phyloP scores from a whole-genome alignment of 1,284 basidiomycete species.

The Crepidotus sp. region DNA sequence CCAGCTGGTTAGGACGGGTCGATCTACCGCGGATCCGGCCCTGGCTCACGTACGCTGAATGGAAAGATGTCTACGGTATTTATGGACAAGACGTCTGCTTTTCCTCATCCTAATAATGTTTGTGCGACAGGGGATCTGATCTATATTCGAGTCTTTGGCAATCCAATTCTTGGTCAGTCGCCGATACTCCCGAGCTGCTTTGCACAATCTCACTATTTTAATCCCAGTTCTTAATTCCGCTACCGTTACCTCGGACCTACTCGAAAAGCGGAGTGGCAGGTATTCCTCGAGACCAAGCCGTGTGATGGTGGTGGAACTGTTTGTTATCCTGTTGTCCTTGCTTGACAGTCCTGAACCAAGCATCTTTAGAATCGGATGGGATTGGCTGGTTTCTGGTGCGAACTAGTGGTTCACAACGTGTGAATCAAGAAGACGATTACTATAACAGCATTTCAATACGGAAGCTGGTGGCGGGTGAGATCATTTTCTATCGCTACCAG shows the following conservation, averaged over 20 bases:
- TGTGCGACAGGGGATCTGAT: constrained; percentile 36
- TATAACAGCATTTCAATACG: constrained; percentile 12
- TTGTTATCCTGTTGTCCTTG: constrained; percentile 14
- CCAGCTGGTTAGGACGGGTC: constrained; percentile 29
- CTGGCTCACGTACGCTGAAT: constrained; percentile 40
- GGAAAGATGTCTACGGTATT: constrained; percentile 38
- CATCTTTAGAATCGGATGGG: constrained; percentile 36
- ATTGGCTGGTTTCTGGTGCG: constrained; percentile 41
- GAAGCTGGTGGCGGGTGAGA: constrained; percentile 8
- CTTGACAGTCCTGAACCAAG: neutral
- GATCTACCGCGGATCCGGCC: constrained; percentile 32
- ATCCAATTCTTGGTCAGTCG: constrained; percentile 29
- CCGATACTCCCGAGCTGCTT: neutral
- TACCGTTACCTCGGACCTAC: constrained; percentile 32
- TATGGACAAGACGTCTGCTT: constrained; percentile 1
- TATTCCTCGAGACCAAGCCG: constrained; percentile 39
- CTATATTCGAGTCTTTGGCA: constrained; percentile 38
- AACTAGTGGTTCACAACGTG: constrained; percentile 21
- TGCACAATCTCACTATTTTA: neutral
- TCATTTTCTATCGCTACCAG: neutral
- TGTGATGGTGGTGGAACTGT: constrained; percentile 41
- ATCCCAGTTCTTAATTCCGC: constrained; percentile 34
- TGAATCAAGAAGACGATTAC: constrained; percentile 1
- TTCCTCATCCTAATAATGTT: neutral
- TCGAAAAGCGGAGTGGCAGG: constrained; percentile 35